Evolutionary conservation across 352 stramenopile genomes (phyloP), one percentile per base, ranked within the genome.

Genomic region (Globisporangium lucens): DNA sequence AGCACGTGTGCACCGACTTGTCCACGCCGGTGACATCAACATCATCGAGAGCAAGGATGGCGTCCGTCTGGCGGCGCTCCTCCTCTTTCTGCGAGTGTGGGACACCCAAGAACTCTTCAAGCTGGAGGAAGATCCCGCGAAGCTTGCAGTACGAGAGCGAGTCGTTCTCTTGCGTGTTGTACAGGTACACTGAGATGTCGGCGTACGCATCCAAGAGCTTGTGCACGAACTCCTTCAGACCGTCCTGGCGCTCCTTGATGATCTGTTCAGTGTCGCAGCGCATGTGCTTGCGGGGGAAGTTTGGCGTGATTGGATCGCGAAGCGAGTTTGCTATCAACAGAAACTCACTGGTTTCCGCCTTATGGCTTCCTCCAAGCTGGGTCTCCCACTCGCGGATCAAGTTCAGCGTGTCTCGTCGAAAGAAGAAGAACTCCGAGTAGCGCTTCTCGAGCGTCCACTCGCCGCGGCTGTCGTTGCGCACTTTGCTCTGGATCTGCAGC

Each of bases 271-370:
- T 89, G 68, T 90, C 82, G 43, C 75, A 75, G 22, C 82, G 79
- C 69, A 90, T 75, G 72, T 87, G 82, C 29, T 84, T 84, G 47
- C 82, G 76, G 4, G 82, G 82, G 59, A 90, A 89, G 52, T 77
- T 66, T 52, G 60, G 35, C 6, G 68, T 70, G 51, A 75, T 70
- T 13, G 60, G 65, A 2, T 69, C 55, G 3, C 60, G 60, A 57
- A 77, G 61, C 30, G 56, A 51, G 57, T 72, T 77, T 24, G 71
- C 72, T 10, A 77, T 67, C n/a, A 65, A 33, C 24, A 69, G 55
- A 22, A 75, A 77, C 30, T 77, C 71, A 24, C 72, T 69, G 22
- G 64, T 72, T 2, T 36, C 29, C 6, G 62, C 49, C 24, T 62
- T 67, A 5, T 67, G 33, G 1, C 33, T 52, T 10, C 43, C 62